Base-by-base conservation (phyloP, 176 grass and related monocot species). In the Puya raimondii region DNA sequence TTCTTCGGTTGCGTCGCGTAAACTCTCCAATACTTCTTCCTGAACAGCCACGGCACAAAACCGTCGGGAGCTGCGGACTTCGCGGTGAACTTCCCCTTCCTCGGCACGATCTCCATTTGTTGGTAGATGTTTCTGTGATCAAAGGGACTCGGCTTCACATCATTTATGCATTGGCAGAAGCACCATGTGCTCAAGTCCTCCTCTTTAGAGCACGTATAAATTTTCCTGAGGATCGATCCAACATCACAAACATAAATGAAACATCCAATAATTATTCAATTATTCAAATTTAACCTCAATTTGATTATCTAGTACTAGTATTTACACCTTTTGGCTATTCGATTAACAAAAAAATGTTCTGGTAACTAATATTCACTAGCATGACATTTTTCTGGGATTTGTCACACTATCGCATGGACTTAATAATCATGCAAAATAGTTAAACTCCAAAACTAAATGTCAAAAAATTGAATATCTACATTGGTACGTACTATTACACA, bases 71-170 rank as follows among this genome's bases (percentile, higher is more conserved):
- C 65, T 1, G 74, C 74, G 0, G 84, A 49, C 51, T 21, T 65
- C 1, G 79, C 74, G 2, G 79, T 85, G 82, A 91, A 91, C 2
- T 59, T 64, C 1, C 33, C 82, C 63, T 11, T 63, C 56, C 47
- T 52, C 17, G 71, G 67, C 2, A 91, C 64, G 63, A 91, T 75
- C 79, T 91, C 88, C 11, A 91, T 51, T 72, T 85, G 81, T 49
- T 91, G 88, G 81, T 91, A 91, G 14, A 91, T 59, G 26, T 91
- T 81, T 9, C 51, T 75, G 26, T 83, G 81, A 67, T 91, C 69
- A 26, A 91, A 85, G 17, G 58, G 81, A 49, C 42, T 83, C 9
- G 84, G 81, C 51, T 77, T 56, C 6, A 63, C 76, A 63, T 84
- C 78, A 10, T 47, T 49, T 80, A 85, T 51, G 63, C 71, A 56